phyloP scores from a whole-genome alignment of 768 basidiomycete genomes.

The Lactarius pseudohatsudake region DNA sequence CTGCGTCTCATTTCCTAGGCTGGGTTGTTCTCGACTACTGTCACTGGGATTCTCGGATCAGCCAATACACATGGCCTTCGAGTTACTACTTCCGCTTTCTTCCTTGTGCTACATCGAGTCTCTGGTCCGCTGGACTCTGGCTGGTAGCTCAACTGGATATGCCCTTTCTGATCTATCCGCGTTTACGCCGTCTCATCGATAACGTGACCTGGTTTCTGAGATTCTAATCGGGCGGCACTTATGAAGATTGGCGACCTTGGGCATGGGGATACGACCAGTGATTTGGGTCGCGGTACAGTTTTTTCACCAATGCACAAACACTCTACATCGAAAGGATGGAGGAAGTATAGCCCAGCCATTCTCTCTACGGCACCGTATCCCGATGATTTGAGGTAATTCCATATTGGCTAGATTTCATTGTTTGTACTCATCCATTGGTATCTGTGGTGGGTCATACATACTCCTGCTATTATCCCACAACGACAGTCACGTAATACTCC shows the following conservation, averaged over 20 bases:
- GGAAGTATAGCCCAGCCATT: not conserved
- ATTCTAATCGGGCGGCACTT: not conserved
- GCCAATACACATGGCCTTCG: not conserved
- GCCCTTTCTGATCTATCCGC: slow-evolving; percentile 8
- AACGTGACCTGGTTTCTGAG: not conserved
- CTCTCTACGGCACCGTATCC: not conserved
- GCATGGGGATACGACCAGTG: slow-evolving; percentile 1
- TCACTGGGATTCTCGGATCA: not conserved
- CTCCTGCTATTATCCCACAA: not conserved
- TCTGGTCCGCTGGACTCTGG: not conserved
- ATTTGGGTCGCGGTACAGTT: not conserved
- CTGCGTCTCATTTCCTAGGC: not conserved
- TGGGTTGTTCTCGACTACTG: slow-evolving; percentile 4
- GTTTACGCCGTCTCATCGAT: not conserved
- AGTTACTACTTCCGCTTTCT: not conserved
- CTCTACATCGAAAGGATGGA: not conserved
- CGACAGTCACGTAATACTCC: not conserved
- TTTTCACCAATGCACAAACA: not conserved
- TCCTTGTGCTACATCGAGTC: not conserved
- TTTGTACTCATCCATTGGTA: not conserved
- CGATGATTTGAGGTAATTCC: not conserved
- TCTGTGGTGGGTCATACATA: not conserved
- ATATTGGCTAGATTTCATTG: not conserved
- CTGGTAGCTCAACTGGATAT: not conserved
- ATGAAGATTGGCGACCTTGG: not conserved